phyloP scores from a whole-genome alignment of 345 rosid genomes.

The Hypericum androsaemum region DNA sequence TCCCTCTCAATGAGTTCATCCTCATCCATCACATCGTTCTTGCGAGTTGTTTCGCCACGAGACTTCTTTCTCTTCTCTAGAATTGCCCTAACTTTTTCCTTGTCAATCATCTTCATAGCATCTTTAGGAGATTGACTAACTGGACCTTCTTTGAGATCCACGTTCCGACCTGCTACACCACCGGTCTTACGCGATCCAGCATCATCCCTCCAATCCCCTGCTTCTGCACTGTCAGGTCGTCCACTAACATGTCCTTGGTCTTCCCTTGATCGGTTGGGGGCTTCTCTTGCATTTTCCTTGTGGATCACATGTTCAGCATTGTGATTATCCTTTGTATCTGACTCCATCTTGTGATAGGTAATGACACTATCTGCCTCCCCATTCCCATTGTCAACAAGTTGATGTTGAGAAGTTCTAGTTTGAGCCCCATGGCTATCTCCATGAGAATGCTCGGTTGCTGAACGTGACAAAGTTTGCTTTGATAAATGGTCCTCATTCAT shows the following conservation, averaged over 20 bases:
- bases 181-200: background rate
- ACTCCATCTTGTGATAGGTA: slow-evolving; percentile 6
- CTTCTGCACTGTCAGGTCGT: slow-evolving; percentile 9
- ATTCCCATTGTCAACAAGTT: too few species aligned
- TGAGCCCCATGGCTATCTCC: background rate
- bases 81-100: slow-evolving; percentile 17
- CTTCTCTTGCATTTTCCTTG: slow-evolving; percentile 8
- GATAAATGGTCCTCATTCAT: slow-evolving; percentile 15
- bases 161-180: slow-evolving; percentile 1
- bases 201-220: slow-evolving; percentile 13
- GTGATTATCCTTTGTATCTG: slow-evolving; percentile 7
- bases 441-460: slow-evolving; percentile 1
- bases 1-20: slow-evolving; percentile 26
- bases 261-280: slow-evolving; percentile 3
- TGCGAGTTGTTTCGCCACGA: slow-evolving; percentile 15
- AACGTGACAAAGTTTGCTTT: background rate
- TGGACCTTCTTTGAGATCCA: slow-evolving; percentile 14
- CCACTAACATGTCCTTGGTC: slow-evolving; percentile 12
- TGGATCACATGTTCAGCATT: slow-evolving; percentile 5
- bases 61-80: slow-evolving; percentile 18
- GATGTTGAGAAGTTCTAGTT: too few species aligned
- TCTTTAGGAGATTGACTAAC: slow-evolving; percentile 15
- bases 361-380: too few species aligned
- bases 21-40: slow-evolving; percentile 15
- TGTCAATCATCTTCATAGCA: slow-evolving; percentile 22